Evolutionary conservation across 2,329 filamentous ascomycete genomes (phyloP).

Genomic region (Paecilomyces formosus): DNA sequence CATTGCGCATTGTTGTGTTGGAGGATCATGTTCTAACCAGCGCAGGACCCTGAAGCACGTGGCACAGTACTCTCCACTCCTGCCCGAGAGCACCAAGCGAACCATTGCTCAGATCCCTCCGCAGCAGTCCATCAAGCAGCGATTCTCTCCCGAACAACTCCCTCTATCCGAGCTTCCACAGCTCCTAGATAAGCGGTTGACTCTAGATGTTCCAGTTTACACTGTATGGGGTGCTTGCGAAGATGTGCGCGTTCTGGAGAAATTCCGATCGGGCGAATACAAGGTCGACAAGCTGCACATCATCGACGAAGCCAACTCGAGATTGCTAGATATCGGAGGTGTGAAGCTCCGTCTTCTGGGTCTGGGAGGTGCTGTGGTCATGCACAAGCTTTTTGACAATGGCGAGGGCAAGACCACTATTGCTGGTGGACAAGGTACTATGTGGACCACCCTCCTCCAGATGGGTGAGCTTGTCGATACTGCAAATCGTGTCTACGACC

Average conservation of each 20-base stretch:
- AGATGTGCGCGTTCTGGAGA: slow-evolving; percentile 94
- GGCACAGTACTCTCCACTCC: slow-evolving; percentile 93
- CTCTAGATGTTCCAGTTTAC: slow-evolving; percentile 92
- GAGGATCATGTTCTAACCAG: slow-evolving; percentile 6
- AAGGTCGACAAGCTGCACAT: slow-evolving; percentile 97
- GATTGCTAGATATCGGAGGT: slow-evolving; percentile 87
- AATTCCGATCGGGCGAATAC: slow-evolving; percentile 95
- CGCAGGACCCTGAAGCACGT: slow-evolving; percentile 91
- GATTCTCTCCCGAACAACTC: slow-evolving; percentile 72
- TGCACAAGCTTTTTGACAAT: slow-evolving; percentile 99
- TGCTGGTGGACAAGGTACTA: slow-evolving; percentile 94
- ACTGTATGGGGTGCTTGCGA: slow-evolving; percentile 99
- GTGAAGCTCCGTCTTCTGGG: slow-evolving; percentile 93
- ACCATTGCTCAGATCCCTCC: slow-evolving; percentile 62
- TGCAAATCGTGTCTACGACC: slow-evolving; percentile 95
- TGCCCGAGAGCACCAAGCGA: slow-evolving; percentile 66
- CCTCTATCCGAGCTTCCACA: slow-evolving; percentile 87
- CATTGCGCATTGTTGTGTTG: slow-evolving; percentile 3
- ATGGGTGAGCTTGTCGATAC: slow-evolving; percentile 98
- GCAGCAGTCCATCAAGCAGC: slow-evolving; percentile 65
- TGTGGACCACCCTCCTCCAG: slow-evolving; percentile 98
- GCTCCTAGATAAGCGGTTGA: slow-evolving; percentile 80
- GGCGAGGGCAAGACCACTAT: slow-evolving; percentile 97
- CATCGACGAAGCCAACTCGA: slow-evolving; percentile 94
- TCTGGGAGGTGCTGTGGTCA: slow-evolving; percentile 91